phyloP scores from a whole-genome alignment of 306 rosid genomes.

The Luffa aegyptiaca region DNA sequence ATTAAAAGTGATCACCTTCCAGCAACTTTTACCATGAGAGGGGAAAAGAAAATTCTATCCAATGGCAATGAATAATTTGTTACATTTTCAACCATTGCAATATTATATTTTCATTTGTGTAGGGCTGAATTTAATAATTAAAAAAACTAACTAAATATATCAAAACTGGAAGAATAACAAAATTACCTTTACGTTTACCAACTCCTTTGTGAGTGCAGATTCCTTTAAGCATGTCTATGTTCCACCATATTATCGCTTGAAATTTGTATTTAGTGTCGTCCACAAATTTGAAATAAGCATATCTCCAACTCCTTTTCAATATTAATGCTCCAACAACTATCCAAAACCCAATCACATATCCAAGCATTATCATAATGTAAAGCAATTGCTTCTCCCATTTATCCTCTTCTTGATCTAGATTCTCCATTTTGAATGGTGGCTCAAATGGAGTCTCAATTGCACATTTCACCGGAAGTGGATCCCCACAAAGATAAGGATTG shows the following conservation, averaged over 20 bases:
- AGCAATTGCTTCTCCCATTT: conserved; percentile 1
- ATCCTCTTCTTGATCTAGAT: not conserved
- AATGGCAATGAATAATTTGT: too few species aligned
- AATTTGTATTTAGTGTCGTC: not conserved
- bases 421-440: not conserved
- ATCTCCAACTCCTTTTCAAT: not conserved
- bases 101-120: too few species aligned
- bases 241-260: not conserved
- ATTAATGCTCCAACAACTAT: not conserved
- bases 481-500: not conserved
- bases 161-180: too few species aligned
- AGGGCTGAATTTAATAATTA: too few species aligned
- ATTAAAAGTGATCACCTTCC: too few species aligned
- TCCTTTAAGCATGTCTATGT: not conserved
- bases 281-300: not conserved
- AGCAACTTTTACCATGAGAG: too few species aligned
- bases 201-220: not conserved
- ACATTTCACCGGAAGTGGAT: not conserved
- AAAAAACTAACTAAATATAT: too few species aligned
- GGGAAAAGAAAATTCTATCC: too few species aligned
- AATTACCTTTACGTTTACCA: not conserved
- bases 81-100: too few species aligned
- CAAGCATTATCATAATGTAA: not conserved
- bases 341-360: not conserved
- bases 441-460: not conserved